Evolutionary conservation across 106 monocot species (phyloP), one percentile per base, ranked within the genome.

Genomic region (Allium sativum): DNA sequence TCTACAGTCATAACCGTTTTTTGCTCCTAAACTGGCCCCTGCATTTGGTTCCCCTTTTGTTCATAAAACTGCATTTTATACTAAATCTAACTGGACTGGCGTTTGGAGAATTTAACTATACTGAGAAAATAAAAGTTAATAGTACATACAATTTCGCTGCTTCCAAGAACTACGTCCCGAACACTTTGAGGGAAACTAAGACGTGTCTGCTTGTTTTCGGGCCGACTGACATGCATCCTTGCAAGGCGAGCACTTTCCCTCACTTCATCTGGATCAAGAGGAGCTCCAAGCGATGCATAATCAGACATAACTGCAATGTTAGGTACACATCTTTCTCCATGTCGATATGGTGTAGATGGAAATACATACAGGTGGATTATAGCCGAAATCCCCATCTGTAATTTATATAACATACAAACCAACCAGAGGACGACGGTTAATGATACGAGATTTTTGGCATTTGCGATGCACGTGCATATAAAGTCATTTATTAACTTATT

Each of bases 321-420:
- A 13, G 80, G 75, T 11, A 92, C 42, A 48, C 80, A 78, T 78
- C 96, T 84, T 70, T 98, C 96, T 56, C 96, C 96, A 55, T 21
- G 73, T 53, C 52, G 72, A 73, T 98, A 98, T 4, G 96, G 96
- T 57, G 47, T 82, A 11, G 88, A 79, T n/a, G 96, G 91, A 62
- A 98, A 98, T 19, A 83, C 96, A 80, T 92, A 77, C 54, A 92
- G 65, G 67, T 98, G 96, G 40, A 98, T 78, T 40, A 98, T 72
- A n/a, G 96, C 96, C 59, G 96, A 79, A 48, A 98, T 53, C 14
- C 91, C 96, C 96, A 98, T 98, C 96, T 98, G 86, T 61, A 52
- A 60, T 53, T 4, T 31, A 31, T 31, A 31, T 5, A 31, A 5
- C 31, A 31, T 31, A 31, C 31, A 5, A 31, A 31, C 31, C 31